Percentiles rank a stretch among this genome's conserved stretches.
These are phyloP conservation scores for Hyphopichia homilentoma DNA, from an alignment of 805 yeast genomes.

Conservation along the genomic window DNA sequence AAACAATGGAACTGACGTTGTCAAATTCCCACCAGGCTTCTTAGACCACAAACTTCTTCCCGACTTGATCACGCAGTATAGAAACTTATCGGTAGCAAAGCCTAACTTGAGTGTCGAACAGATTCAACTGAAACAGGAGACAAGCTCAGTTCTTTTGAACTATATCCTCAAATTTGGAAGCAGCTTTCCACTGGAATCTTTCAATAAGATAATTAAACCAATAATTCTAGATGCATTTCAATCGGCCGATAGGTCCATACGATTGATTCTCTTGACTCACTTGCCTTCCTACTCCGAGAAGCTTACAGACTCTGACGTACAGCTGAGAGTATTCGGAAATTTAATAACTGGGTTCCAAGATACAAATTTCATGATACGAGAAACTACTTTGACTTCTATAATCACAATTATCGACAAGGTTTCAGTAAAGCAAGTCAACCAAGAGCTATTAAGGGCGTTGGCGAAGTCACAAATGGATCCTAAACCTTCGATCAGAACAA, in stretches of 20 bases:
- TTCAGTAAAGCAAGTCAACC: conserved; percentile 77
- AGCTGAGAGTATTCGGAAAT: conserved; percentile 62
- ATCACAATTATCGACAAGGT: conserved; percentile 61
- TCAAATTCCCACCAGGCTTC: conserved; percentile 45
- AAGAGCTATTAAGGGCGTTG: conserved; percentile 72
- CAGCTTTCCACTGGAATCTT: conserved; percentile 26
- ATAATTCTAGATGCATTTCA: conserved; percentile 60
- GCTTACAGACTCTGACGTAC: conserved; percentile 58
- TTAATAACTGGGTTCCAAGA: conserved; percentile 83
- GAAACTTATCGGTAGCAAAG: conserved; percentile 21
- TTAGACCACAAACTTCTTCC: conserved; percentile 67
- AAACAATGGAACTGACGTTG: conserved; percentile 8
- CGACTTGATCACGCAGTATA: conserved; percentile 51
- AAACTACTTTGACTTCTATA: conserved; percentile 69
- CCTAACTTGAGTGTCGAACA: conserved; percentile 28
- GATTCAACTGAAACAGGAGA: conserved; percentile 31
- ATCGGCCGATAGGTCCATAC: conserved; percentile 69
- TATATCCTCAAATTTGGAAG: conserved; percentile 36
- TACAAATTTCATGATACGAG: conserved; percentile 74
- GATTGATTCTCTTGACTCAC: conserved; percentile 65
- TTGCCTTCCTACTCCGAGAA: conserved; percentile 52
- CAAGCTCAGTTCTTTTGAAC: conserved; percentile 35
- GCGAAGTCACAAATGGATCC: conserved; percentile 82
- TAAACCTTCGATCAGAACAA: conserved; percentile 71
- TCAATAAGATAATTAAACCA: conserved; percentile 50